Conservation (phyloP, 1,284 basidiomycete species). For the Fistulinella cinereoalba region DNA sequence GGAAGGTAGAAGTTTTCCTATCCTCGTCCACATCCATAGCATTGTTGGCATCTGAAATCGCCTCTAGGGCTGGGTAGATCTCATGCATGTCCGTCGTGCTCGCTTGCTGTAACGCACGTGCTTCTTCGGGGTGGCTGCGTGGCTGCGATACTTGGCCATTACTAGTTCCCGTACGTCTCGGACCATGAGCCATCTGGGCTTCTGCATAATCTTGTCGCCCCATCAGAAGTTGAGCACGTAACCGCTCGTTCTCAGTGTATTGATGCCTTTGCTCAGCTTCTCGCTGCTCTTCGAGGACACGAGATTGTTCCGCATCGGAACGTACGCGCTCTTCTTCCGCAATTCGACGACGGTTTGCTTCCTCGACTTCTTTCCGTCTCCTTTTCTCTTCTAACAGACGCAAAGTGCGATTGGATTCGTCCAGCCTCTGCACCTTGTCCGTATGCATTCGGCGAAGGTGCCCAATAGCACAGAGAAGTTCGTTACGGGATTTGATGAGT, state of each 20-base stretch:
- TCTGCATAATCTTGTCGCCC: constrained; percentile 11
- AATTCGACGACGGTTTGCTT: constrained; percentile 11
- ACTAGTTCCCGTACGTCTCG: background rate
- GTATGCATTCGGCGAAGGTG: constrained; percentile 17
- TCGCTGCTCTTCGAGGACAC: constrained; percentile 2
- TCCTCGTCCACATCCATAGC: constrained; percentile 7
- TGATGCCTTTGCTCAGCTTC: constrained; percentile 12
- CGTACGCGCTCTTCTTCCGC: constrained; percentile 20
- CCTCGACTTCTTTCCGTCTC: constrained; percentile 13
- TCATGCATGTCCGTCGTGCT: constrained; percentile 2
- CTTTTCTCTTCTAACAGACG: constrained; percentile 21
- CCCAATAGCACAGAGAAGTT: constrained; percentile 13
- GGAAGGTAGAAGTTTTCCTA: background rate
- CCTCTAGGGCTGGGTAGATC: constrained; percentile 1
- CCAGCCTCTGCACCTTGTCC: constrained; percentile 16
- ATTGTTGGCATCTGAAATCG: background rate
- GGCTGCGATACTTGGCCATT: constrained; percentile 1
- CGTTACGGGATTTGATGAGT: constrained; percentile 11
- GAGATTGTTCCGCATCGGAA: constrained; percentile 9
- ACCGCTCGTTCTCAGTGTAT: constrained; percentile 2
- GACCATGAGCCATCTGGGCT: constrained; percentile 6
- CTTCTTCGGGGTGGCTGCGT: background rate
- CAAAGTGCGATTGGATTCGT: constrained; percentile 15
- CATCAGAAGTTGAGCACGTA: constrained; percentile 7
- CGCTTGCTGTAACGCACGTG: constrained; percentile 7